phyloP scores from a whole-genome alignment of 176 grass and related monocot species.

The Carex scoparia region DNA sequence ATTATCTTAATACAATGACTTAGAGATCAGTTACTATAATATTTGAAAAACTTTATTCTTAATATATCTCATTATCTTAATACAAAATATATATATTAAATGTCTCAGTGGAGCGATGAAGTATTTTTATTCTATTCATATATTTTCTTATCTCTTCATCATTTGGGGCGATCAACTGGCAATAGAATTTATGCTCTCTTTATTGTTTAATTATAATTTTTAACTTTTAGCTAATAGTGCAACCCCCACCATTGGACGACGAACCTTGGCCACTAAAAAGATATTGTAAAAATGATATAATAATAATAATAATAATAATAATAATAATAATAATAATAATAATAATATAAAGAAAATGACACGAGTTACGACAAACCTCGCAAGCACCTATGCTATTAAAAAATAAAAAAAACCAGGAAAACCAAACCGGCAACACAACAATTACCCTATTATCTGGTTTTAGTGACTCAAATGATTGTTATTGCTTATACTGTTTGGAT shows the following conservation, averaged over 20 bases:
- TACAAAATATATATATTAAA: no score
- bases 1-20: no score
- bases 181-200: background rate
- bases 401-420: background rate
- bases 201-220: background rate
- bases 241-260: no score
- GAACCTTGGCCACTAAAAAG: no score
- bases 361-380: background rate
- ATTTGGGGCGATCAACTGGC: background rate
- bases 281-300: no score
- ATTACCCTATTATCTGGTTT: background rate
- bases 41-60: no score
- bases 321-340: background rate
- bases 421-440: background rate
- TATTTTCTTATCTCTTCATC: background rate
- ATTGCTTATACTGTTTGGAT: no score
- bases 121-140: background rate
- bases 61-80: no score
- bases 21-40: no score
- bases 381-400: background rate
- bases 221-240: no score
- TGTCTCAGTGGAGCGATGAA: background rate
- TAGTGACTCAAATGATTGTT: no score
- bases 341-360: background rate
- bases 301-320: background rate